A percentile compares a stretch with the other conserved stretches of the same genome.
Conservation (phyloP, 2,329 filamentous ascomycete genomes). For the Paecilomyces niveus region DNA sequence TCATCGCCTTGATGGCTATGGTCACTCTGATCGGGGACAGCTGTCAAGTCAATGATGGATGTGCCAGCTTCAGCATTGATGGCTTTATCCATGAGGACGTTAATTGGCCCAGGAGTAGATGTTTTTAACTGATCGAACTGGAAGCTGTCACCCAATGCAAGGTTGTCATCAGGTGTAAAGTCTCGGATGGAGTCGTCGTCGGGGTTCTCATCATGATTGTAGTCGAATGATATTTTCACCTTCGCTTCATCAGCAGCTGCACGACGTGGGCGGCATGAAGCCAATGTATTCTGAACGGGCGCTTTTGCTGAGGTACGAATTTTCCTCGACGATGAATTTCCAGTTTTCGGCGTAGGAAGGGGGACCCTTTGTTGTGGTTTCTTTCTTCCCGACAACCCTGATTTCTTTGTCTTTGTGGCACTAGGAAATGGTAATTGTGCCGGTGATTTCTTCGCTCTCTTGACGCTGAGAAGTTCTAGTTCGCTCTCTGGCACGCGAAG, state of each 20-base stretch:
- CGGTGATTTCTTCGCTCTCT: constrained; percentile 5
- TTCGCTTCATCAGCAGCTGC: not conserved
- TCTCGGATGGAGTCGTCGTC: not conserved
- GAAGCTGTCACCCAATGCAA: not conserved
- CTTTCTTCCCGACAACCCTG: not conserved
- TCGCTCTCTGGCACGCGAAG: constrained; percentile 18
- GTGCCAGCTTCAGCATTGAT: not conserved
- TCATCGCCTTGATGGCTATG: not conserved
- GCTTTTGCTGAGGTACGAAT: not conserved
- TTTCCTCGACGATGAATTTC: not conserved
- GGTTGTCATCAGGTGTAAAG: not conserved
- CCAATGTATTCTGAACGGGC: not conserved
- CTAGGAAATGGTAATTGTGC: constrained; percentile 10
- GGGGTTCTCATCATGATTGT: not conserved
- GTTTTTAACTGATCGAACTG: not conserved
- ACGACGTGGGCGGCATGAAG: not conserved
- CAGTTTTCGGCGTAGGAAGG: not conserved
- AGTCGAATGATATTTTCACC: not conserved
- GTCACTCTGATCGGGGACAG: not conserved
- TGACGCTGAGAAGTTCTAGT: not conserved
- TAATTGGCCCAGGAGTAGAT: not conserved
- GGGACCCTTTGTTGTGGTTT: not conserved
- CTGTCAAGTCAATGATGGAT: not conserved
- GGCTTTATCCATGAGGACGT: not conserved
- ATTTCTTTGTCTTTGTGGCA: not conserved